Conservation (phyloP, 2,329 filamentous ascomycete genomes). For the Aotearoamyces nothofagi region DNA sequence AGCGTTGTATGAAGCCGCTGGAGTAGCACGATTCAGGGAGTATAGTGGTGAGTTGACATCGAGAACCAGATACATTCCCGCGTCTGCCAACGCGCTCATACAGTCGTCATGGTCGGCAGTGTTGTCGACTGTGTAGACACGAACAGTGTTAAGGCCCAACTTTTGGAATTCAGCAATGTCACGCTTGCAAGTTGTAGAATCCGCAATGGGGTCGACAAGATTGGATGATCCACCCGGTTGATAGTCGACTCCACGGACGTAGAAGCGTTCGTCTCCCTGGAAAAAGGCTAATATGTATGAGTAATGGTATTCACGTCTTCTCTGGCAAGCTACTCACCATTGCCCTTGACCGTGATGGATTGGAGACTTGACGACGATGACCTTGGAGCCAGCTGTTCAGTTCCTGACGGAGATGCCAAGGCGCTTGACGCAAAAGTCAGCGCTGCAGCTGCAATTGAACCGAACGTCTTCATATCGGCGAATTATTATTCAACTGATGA, state of each 20-base stretch:
- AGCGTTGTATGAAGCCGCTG: conserved; percentile 46
- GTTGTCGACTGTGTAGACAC: conserved; percentile 59
- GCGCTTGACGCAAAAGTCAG: conserved; percentile 1
- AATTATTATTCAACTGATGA: too few species aligned
- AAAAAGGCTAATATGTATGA: conserved; percentile 10
- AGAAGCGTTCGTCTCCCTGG: conserved; percentile 24
- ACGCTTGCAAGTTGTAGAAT: conserved; percentile 40
- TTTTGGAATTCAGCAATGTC: conserved; percentile 50
- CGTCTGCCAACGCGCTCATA: conserved; percentile 48
- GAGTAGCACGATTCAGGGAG: conserved; percentile 45
- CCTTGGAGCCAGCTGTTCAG: not conserved
- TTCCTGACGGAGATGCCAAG: conserved; percentile 1
- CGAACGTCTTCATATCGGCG: conserved; percentile 2
- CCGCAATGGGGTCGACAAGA: conserved; percentile 45
- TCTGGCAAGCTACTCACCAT: conserved; percentile 13
- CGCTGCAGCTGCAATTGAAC: not conserved
- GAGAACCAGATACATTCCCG: conserved; percentile 55
- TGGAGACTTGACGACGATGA: conserved; percentile 6
- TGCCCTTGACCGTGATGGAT: conserved; percentile 14
- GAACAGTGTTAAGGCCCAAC: conserved; percentile 53
- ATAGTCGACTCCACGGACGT: conserved; percentile 45
- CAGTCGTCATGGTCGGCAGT: conserved; percentile 48
- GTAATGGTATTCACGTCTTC: conserved; percentile 12
- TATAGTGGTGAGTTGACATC: conserved; percentile 56
- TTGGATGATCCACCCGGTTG: conserved; percentile 46